Base-by-base conservation (phyloP, 2,329 filamentous ascomycete genomes). In the Daldinia eschscholtzii region DNA sequence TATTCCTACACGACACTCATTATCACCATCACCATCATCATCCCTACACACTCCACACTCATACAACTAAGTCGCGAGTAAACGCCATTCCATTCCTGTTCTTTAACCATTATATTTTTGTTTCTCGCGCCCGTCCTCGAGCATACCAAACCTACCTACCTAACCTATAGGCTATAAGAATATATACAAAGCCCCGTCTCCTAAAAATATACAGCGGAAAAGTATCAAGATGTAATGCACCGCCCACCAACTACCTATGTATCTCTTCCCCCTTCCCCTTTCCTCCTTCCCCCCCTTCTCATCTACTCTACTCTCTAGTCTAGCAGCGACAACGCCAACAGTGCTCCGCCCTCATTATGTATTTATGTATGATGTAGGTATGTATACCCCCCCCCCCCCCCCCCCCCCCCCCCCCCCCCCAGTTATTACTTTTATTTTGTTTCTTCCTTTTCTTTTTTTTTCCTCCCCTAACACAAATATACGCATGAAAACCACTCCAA, bases 181-280 rank as follows among this genome's bases (percentile, higher is more conserved):
- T 28, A 15, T 70, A 70, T 68, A 70, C 65, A 65, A 44, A 48
- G 26, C 12, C 53, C 37, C 12, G 57, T 33, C 30, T 41, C n/a
- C 15, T 39, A 15, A 23, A 67, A 62, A 65, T 50, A 65, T 65
- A 70, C 65, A 65, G 15, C 23, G 57, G 53, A 60, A 33, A 65
- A 50, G 23, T 42, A 62, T 63, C 46, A 55, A 46, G 28, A 28
- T 57, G 23, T 52, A 64, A 64, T 50, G 52, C 20, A 44, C 46
- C 46, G 33, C 23, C 23, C 26, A n/a, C 23, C 46, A 46, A 39
- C 10, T 39, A 15, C 5, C 35, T 39, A 10, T 39, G 10, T 35
- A 33, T 9, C 30, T 10, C 33, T 35, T 13, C 30, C 15, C 23
- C 56, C 10, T 20, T 33, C 48, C n/a, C 3, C 50, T n/a, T 35